Evolutionary conservation across 2,329 filamentous ascomycete species (phyloP).

Genomic region (Hypoxylon sp.): DNA sequence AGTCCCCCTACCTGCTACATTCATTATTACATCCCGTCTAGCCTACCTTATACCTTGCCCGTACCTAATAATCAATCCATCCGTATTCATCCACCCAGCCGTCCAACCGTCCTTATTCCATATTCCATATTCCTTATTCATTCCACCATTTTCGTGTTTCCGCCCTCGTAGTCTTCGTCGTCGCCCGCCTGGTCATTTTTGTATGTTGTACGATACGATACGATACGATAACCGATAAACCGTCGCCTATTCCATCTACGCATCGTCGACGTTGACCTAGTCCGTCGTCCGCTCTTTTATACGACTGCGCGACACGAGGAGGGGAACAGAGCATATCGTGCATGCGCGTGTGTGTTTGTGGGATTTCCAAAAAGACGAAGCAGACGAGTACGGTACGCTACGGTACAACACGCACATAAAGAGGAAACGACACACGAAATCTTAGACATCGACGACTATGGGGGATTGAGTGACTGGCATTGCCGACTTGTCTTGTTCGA

Average conservation of each 20-base stretch:
- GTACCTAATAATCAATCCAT: constrained; percentile 32
- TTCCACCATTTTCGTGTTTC: constrained; percentile 4
- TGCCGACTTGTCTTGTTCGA: constrained; percentile 27
- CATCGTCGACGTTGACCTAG: constrained; percentile 23
- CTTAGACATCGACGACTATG: constrained; percentile 37
- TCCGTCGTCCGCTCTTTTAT: constrained; percentile 27
- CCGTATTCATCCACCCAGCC: constrained; percentile 19
- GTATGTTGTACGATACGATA: too few species aligned
- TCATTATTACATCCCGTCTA: constrained; percentile 15
- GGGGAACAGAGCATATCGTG: constrained; percentile 22
- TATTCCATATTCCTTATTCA: neutral
- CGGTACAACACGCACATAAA: constrained; percentile 19
- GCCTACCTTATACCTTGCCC: constrained; percentile 11
- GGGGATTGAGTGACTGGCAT: constrained; percentile 39
- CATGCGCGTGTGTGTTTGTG: neutral
- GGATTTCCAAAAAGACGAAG: constrained; percentile 22
- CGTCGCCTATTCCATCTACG: neutral
- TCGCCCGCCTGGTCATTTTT: too few species aligned
- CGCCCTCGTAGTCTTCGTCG: constrained; percentile 4
- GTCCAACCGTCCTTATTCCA: neutral
- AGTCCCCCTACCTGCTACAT: constrained; percentile 20
- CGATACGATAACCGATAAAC: too few species aligned
- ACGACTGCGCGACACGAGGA: constrained; percentile 24
- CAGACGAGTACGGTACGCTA: constrained; percentile 20
- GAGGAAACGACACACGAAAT: constrained; percentile 37